Conservation (phyloP, 495 filamentous ascomycete genomes). For the Rusavskia elegans region DNA sequence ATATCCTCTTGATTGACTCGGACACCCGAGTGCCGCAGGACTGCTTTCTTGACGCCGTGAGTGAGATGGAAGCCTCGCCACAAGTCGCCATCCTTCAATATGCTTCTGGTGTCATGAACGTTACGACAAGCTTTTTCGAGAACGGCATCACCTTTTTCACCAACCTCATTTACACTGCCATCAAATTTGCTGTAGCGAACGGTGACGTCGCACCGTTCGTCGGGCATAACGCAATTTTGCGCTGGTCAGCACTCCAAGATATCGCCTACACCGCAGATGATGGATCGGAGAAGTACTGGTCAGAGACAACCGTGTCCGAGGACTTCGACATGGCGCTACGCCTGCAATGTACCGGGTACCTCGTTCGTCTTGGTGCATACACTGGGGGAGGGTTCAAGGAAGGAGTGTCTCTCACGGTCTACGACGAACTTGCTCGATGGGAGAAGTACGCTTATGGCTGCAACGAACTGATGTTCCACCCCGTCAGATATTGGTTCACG, state of each 20-base stretch:
- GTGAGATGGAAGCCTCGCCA: slow-evolving; percentile 66
- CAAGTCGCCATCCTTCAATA: slow-evolving; percentile 73
- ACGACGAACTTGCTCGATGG: slow-evolving; percentile 71
- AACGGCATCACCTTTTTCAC: slow-evolving; percentile 77
- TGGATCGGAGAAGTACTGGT: slow-evolving; percentile 67
- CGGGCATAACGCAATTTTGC: slow-evolving; percentile 61
- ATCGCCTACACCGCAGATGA: slow-evolving; percentile 54
- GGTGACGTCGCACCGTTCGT: slow-evolving; percentile 65
- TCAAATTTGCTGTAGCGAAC: slow-evolving; percentile 62
- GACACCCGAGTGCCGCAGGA: slow-evolving; percentile 60
- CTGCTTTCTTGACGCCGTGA: slow-evolving; percentile 61
- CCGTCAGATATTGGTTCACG: slow-evolving; percentile 32
- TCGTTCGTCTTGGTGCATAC: slow-evolving; percentile 59
- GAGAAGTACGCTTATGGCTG: slow-evolving; percentile 85
- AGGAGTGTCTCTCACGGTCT: slow-evolving; percentile 70
- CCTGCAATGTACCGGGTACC: slow-evolving; percentile 55
- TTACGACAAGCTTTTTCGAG: slow-evolving; percentile 56
- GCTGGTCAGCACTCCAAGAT: slow-evolving; percentile 65
- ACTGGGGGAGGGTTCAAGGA: slow-evolving; percentile 67
- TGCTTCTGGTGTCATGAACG: slow-evolving; percentile 71
- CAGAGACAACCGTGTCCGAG: slow-evolving; percentile 66
- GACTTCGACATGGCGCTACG: slow-evolving; percentile 79
- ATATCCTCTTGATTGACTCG: slow-evolving; percentile 61
- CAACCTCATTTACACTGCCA: slow-evolving; percentile 66
- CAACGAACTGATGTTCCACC: slow-evolving; percentile 63